Base-by-base conservation (phyloP, 2,329 filamentous ascomycete genomes). In the Monilinia polystroma region DNA sequence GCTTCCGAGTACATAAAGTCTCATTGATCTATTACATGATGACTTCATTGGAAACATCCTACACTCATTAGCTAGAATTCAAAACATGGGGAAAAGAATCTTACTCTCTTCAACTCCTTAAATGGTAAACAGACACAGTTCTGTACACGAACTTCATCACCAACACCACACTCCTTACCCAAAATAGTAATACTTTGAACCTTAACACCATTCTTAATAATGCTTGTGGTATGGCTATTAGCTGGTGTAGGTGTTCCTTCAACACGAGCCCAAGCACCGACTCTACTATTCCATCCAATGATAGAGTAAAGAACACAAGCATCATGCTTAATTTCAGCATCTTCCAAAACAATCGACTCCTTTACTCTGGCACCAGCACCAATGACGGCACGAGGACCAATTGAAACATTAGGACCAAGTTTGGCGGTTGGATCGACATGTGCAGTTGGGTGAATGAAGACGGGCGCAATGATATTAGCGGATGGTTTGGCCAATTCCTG, bases 121-220 rank as follows among this genome's bases (percentile, higher is more conserved):
- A 93, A 97, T 12, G 95, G 95, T 82, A 99, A 80, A 81, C 95
- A 98, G 68, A 99, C 89, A 78, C 95, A 99, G 82, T 99, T 98
- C 82, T 98, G 94, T 73, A 99, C 93, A 70, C 93, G 87, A 14
- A 98, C 89, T 80, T 98, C 95, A 75, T 99, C 95, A 4, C 90
- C 93, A 41, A 98, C 95, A 66, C 84, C 87, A 76, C 94, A 98
- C 79, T 99, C 95, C 84, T 98, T 97, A 77, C 94, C 94, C 70
- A 99, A 80, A 72, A 98, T 99, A 57, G 94, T 98, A 77, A 98
- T 95, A 79, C 92, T 96, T 84, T 98, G 95, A 63, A 99, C 95
- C 84, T 98, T 98, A 79, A 98, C 89, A 63, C 95, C 95, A 76
- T 97, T 96, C 87, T 97, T 98, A 79, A 98, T 85, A 75, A 98